A percentile compares a stretch with the other conserved stretches of the same genome.
phyloP scores from a whole-genome alignment of 179 eudicot species.

The Nepenthes alata region DNA sequence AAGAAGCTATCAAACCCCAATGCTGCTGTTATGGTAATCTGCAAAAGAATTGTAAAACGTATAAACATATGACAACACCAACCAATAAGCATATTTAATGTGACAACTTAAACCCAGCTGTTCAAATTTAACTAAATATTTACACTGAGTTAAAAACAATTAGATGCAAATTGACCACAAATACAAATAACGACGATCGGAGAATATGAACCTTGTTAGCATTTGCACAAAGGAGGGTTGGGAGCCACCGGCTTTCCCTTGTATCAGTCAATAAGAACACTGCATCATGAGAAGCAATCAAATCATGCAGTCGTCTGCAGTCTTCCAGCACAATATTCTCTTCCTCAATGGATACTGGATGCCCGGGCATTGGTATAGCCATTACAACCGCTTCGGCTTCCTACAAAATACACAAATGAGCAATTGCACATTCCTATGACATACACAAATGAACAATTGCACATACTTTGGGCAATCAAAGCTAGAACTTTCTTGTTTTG shows the following conservation, averaged over 20 bases:
- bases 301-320: conserved; percentile 50
- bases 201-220: conserved; percentile 54
- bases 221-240: conserved; percentile 65
- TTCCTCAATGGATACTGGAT: conserved; percentile 62
- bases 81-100: background rate
- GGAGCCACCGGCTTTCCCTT: conserved; percentile 97
- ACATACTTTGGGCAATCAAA: too few species aligned
- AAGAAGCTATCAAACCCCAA: conserved; percentile 93
- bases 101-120: too few species aligned
- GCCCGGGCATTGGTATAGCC: conserved; percentile 98
- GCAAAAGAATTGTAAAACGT: conserved; percentile 2
- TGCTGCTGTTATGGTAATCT: conserved; percentile 81
- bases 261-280: conserved; percentile 86
- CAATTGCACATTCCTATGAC: background rate
- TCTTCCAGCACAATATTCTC: conserved; percentile 57
- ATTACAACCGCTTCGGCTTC: conserved; percentile 84
- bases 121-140: too few species aligned
- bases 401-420: conserved; percentile 21
- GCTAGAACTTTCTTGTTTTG: too few species aligned
- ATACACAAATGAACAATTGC: background rate
- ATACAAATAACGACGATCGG: background rate
- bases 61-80: background rate
- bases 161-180: background rate
- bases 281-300: conserved; percentile 76
- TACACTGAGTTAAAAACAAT: too few species aligned